A percentile compares a stretch with the other conserved stretches of the same genome.
These are phyloP conservation scores for Chenopodium berlandieri DNA, from an alignment of 148 eudicot species.

Conservation along the genomic window DNA sequence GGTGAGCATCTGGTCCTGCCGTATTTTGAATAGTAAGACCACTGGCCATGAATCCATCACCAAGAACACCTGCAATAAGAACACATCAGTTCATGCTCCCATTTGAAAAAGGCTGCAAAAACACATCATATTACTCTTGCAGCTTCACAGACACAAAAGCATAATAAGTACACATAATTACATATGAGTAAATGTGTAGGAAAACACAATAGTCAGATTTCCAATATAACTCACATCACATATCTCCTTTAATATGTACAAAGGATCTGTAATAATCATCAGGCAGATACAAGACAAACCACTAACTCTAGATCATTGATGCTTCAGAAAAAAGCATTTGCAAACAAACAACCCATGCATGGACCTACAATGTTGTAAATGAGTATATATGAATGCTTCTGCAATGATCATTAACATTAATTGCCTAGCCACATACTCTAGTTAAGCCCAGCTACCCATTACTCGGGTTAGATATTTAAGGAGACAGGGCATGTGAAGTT, in stretches of 20 bases:
- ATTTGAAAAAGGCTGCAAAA: neutral
- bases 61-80: conserved; percentile 30
- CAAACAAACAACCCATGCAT: neutral
- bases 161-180: neutral
- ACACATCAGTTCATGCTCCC: neutral
- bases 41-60: conserved; percentile 40
- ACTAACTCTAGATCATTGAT: neutral
- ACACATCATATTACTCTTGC: neutral
- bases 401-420: neutral
- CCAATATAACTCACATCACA: too few relatives aligned
- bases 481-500: conserved; percentile 11
- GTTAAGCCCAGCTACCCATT: conserved; percentile 1
- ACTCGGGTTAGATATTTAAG: neutral
- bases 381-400: neutral
- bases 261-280: neutral
- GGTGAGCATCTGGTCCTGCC: conserved; percentile 41
- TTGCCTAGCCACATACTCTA: neutral
- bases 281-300: neutral
- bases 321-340: neutral
- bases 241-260: neutral
- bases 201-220: neutral
- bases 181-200: neutral
- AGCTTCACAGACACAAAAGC: conserved; percentile 13
- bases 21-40: conserved; percentile 37
- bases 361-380: neutral